phyloP scores from a whole-genome alignment of 176 grass and related monocot genomes.

The Raddia distichophylla region DNA sequence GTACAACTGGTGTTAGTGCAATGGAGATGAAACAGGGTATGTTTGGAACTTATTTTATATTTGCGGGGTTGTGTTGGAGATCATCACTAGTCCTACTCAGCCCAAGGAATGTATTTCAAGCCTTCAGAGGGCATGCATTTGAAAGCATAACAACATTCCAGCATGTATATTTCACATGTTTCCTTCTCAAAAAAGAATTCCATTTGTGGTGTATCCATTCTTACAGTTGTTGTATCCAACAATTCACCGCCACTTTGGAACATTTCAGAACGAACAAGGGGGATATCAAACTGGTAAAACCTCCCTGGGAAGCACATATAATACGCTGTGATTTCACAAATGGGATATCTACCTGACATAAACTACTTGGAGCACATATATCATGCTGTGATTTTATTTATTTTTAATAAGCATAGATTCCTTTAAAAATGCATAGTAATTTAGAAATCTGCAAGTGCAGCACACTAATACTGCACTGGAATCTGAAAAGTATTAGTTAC shows the following conservation, averaged over 20 bases:
- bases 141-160: not conserved
- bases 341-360: not conserved
- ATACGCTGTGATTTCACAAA: not conserved
- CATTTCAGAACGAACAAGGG: not conserved
- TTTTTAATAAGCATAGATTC: not conserved
- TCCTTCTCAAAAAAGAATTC: not conserved
- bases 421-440: not conserved
- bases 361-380: not conserved
- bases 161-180: not conserved
- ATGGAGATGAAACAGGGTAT: not conserved
- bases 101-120: not conserved
- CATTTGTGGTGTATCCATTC: not conserved
- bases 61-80: not conserved
- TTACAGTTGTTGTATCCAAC: not conserved
- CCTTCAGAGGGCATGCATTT: not conserved
- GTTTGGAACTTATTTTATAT: not conserved
- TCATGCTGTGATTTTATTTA: not conserved
- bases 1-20: constrained; percentile 20
- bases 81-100: not conserved
- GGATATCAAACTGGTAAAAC: not conserved
- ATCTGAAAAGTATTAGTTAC: not conserved
- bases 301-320: not conserved
- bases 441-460: not conserved
- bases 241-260: not conserved
- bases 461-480: not conserved